Evolutionary conservation across 768 basidiomycete genomes (phyloP).

Genomic region (Auriscalpium microsporum): DNA sequence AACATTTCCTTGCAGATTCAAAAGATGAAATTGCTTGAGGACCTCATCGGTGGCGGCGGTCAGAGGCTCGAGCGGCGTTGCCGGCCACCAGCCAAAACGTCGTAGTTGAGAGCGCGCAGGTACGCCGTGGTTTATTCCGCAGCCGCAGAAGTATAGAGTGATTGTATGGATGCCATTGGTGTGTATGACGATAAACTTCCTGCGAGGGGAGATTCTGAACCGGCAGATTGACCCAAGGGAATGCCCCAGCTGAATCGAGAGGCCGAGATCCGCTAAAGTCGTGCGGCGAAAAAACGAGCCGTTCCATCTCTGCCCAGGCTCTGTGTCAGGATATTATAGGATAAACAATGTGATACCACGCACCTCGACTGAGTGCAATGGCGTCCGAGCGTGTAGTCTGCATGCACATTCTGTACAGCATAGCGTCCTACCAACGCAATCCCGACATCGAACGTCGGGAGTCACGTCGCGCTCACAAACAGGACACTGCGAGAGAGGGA

Average conservation of each 20-base stretch:
- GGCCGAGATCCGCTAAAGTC: not conserved
- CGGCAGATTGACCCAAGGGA: not conserved
- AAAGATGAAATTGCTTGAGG: too few relatives aligned
- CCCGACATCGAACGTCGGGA: not conserved
- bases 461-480: too few relatives aligned
- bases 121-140: not conserved
- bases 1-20: too few relatives aligned
- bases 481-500: too few relatives aligned
- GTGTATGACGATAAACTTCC: not conserved
- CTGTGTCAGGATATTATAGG: too few relatives aligned
- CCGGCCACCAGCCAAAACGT: not conserved
- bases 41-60: too few relatives aligned
- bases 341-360: not conserved
- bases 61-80: too few relatives aligned
- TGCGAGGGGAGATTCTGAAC: not conserved
- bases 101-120: not conserved
- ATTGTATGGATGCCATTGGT: not conserved
- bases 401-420: not conserved
- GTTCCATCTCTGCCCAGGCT: not conserved
- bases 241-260: not conserved
- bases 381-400: not conserved
- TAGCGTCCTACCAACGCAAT: not conserved
- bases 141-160: not conserved
- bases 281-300: not conserved
- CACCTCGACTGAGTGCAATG: not conserved